Evolutionary conservation across 2,329 filamentous ascomycete species (phyloP), one percentile per base, ranked within the genome.

Genomic region (Nemania sp.): DNA sequence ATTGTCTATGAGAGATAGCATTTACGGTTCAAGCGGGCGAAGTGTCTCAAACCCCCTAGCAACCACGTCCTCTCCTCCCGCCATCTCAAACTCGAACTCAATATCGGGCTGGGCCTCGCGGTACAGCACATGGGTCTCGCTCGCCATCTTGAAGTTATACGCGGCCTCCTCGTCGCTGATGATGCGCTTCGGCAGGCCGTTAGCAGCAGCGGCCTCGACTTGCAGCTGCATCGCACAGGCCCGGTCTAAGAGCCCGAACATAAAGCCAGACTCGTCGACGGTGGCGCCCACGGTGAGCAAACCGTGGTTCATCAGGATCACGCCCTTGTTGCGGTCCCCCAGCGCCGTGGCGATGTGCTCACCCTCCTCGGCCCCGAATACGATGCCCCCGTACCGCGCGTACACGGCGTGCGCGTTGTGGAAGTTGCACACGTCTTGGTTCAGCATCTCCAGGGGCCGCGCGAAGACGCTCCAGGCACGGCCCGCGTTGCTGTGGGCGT

Each of bases 221-320:
- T 85, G 81, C 59, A 93, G 80, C 80, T 93, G 91, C 35, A 92
- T 86, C 64, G 88, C 84, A 76, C 91, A 93, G 54, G 86, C 88
- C 56, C 90, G 84, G 78, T 93, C 91, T 77, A 93, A 83, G 24
- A 72, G 57, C 1, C 87, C 88, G 75, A 92, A 91, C 59, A 93
- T 78, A 77, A 90, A 93, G 0, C 88, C 89, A 0, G 91, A 91
- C 78, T 93, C 91, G 75, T 93, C 91, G 1, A 93, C 91, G 0
- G 91, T 93, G 6, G 78, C 74, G 3, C 92, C 92, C 0, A 92
- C 90, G 0, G 90, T 92, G 58, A 93, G 79, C 41, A 94, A 80
- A 0, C 92, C 92, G 78, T 93, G 91, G 76, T 93, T 93, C 71
- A 90, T 83, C 11, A 72, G 63, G 38, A 72, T 89, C 70, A 88